phyloP scores from a whole-genome alignment of 176 grass and related monocot genomes.

The Oryza rufipogon region DNA sequence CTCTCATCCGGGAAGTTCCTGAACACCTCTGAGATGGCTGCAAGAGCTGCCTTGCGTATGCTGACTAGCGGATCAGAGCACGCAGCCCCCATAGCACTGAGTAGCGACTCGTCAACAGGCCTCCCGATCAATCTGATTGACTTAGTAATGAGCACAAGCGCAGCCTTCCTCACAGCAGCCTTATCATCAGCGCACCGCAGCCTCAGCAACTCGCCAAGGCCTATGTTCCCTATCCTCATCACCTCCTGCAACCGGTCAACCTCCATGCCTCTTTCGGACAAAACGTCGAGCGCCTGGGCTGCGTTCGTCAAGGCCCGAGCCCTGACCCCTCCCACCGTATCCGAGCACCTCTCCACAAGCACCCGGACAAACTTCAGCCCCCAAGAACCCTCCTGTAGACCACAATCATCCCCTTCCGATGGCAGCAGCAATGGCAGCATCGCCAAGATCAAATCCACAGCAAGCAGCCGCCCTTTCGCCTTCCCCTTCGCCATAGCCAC shows the following conservation, averaged over 20 bases:
- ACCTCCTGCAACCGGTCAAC: constrained; percentile 41
- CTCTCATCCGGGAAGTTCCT: constrained; percentile 72
- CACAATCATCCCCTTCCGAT: constrained; percentile 18
- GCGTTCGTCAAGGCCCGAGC: constrained; percentile 78
- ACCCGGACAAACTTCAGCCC: constrained; percentile 56
- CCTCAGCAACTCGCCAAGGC: constrained; percentile 68
- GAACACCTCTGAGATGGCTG: constrained; percentile 87
- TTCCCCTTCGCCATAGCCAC: constrained; percentile 73
- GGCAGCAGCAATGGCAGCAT: constrained; percentile 54
- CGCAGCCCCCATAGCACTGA: constrained; percentile 64
- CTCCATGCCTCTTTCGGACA: constrained; percentile 57
- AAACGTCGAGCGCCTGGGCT: constrained; percentile 62
- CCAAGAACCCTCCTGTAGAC: constrained; percentile 50
- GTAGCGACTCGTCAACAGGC: constrained; percentile 65
- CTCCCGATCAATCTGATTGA: constrained; percentile 67
- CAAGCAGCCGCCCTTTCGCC: constrained; percentile 64
- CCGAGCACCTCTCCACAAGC: constrained; percentile 73
- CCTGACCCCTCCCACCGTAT: constrained; percentile 58
- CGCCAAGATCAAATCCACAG: constrained; percentile 75
- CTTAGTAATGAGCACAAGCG: constrained; percentile 76
- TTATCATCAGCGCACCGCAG: constrained; percentile 81
- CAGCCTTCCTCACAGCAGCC: constrained; percentile 87
- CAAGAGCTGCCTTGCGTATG: constrained; percentile 90
- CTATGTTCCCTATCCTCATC: constrained; percentile 50
- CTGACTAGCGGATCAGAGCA: constrained; percentile 92